Evolutionary conservation across 108 stramenopile species (phyloP).

Genomic region (Aureococcus anophagefferens): DNA sequence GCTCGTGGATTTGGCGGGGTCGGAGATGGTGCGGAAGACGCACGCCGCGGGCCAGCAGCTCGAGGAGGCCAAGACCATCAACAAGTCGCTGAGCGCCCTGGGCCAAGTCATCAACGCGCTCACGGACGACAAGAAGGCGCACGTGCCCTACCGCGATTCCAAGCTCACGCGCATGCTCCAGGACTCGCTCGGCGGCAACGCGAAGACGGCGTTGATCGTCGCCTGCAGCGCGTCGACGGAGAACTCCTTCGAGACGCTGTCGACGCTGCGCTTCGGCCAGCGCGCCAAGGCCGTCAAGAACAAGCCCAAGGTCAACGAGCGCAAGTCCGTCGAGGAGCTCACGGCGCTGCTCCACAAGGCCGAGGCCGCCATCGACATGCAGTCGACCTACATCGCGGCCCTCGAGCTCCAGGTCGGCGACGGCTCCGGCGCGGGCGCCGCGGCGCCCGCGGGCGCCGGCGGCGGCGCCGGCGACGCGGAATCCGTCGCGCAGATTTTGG

Average conservation of each 20-base stretch:
- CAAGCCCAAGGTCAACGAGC: constrained; percentile 18
- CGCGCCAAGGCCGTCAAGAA: constrained; percentile 25
- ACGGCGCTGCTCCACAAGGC: constrained; percentile 6
- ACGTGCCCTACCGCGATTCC: constrained; percentile 51
- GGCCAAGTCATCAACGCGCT: constrained; percentile 66
- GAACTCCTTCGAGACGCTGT: constrained; percentile 23
- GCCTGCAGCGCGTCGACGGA: constrained; percentile 33
- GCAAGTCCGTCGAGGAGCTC: constrained; percentile 11
- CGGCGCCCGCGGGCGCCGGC: too few species aligned
- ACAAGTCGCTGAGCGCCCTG: constrained; percentile 49
- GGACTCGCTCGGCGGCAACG: constrained; percentile 67
- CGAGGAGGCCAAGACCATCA: constrained; percentile 65
- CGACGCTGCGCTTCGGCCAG: constrained; percentile 32
- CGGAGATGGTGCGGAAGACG: constrained; percentile 32
- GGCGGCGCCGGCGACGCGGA: too few species aligned
- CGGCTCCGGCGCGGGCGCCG: not conserved
- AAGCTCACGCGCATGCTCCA: constrained; percentile 67
- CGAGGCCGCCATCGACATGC: constrained; percentile 15
- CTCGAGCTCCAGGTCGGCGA: not conserved
- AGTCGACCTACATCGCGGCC: constrained; percentile 9
- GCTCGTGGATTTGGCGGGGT: constrained; percentile 38
- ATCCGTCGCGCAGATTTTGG: too few species aligned
- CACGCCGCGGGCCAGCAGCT: constrained; percentile 45
- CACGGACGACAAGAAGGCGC: constrained; percentile 26
- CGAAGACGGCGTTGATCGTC: constrained; percentile 61